Conservation (phyloP, 1,284 basidiomycete species). For the Cryptococcus sp. region DNA sequence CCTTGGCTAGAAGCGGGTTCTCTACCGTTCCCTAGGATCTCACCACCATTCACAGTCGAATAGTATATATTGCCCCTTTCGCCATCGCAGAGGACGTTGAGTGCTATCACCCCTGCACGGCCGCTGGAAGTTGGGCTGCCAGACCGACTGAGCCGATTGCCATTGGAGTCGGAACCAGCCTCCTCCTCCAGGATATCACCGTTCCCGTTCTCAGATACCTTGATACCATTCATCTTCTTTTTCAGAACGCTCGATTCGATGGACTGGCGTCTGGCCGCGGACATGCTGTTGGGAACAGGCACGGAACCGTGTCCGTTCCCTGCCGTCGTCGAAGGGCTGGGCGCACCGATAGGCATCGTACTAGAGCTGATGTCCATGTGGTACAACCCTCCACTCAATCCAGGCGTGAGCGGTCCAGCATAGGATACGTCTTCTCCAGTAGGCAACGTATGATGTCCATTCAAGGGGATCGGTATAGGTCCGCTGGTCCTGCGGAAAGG, state of each 20-base stretch:
- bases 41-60: neutral
- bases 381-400: slow-evolving; percentile 13
- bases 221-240: slow-evolving; percentile 30
- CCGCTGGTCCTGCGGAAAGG: slow-evolving; percentile 21
- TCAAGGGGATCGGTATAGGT: neutral
- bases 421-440: slow-evolving; percentile 15
- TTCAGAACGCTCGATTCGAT: slow-evolving; percentile 42
- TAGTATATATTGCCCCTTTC: slow-evolving; percentile 4
- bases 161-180: too few species aligned
- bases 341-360: slow-evolving; percentile 10
- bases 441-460: too few species aligned
- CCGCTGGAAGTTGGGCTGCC: neutral
- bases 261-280: slow-evolving; percentile 24
- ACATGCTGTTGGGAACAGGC: slow-evolving; percentile 1
- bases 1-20: neutral
- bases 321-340: neutral
- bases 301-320: too few species aligned
- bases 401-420: slow-evolving; percentile 45
- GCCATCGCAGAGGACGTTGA: neutral
- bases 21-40: neutral
- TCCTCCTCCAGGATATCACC: neutral
- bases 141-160: too few species aligned
- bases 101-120: neutral
- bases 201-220: neutral
- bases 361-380: slow-evolving; percentile 12